Base-by-base conservation (phyloP, 176 grass and related monocot species). In the Raddia distichophylla region DNA sequence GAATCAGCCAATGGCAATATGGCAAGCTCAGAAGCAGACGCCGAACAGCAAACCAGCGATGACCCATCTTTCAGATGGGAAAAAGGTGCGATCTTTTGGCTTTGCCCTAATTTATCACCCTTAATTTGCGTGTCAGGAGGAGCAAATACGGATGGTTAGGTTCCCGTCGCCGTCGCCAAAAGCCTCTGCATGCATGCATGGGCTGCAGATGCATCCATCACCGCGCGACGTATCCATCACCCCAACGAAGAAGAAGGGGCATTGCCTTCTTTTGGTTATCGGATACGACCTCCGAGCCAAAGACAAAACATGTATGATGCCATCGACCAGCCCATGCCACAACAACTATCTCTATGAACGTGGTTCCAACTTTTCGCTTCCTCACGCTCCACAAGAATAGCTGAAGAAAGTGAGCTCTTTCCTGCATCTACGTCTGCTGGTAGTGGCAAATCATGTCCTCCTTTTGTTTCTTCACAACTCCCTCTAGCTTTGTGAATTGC, bases 101-200 rank as follows among this genome's bases (percentile, higher is more conserved):
- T 10, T 60, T 55, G 27, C 10, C 20, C 63, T 54, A 45, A 55
- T 62, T 72, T 17, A 74, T 54, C 20, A 54, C 33, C 8, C 33
- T 35, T 11, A 58, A 6, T 20, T 5, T 57, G 47, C 63, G 47
- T 81, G 71, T 57, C 82, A 80, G 32, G 1, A 59, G 77, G 74
- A 19, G 64, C 49, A 44, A 65, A 77, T 44, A 64, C 58, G 10
- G 65, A 18, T 70, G 40, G 40, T 89, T 84, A 77, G 71, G 87
- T 89, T 71, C 64, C 57, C 57, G 11, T 85, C 82, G 71, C 56
- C 47, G 55, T 85, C 82, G 32, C 55, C 70, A 49, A 85, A 89
- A 80, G 63, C 63, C 63, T 62, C 34, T 13, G 52, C 62, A 2
- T 2, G 65, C 65, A 18, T 82, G 27, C 60, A 27, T 27, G 27